Evolutionary conservation across 306 rosid genomes (phyloP), one percentile per base, ranked within the genome.

Genomic region (Corylus americana): DNA sequence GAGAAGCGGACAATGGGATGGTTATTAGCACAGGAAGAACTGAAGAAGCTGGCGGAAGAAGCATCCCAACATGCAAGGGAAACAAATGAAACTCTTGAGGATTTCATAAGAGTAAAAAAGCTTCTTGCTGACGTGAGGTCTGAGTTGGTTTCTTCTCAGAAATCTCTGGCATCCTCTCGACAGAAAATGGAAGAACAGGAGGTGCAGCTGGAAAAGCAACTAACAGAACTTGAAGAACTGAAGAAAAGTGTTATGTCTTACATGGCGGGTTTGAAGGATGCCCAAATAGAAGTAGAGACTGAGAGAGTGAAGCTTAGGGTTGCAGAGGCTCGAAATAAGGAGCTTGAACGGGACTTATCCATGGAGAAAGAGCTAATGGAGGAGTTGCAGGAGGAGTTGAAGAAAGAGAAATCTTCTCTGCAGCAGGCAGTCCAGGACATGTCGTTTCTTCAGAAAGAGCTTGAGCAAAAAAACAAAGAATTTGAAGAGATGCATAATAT

Each of bases 61-160:
- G 87, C 90, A 47, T 83, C 89, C 12, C 86, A 80, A 78, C 88
- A 83, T 16, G 86, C 85, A 0, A 78, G 64, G 82, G 95, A 90
- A 87, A 74, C 83, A 49, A 78, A 72, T 53, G 91, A 88, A 76
- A 85, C 92, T 12, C 39, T 88, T 74, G 87, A 79, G 62, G 91
- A 93, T 82, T 95, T 90, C 76, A 78, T 77, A 79, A 87, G 91
- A 83, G 90, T 89, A 84, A 93, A 91, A 88, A 86, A 80, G 77
- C 91, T 95, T 87, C 94, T 95, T 31, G 37, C 50, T 64, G 93
- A 85, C 39, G 93, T 88, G 73, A 94, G 93, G 84, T 89, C 86
- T 20, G 99, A 90, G 73, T 81, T 93, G 86, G 93, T 93, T 86
- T 91, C 91, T 31, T 93, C 99, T 77, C 99, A 91, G 88, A 92